Conservation (phyloP, 2,329 filamentous ascomycete species). For the Alternaria ventricosa region DNA sequence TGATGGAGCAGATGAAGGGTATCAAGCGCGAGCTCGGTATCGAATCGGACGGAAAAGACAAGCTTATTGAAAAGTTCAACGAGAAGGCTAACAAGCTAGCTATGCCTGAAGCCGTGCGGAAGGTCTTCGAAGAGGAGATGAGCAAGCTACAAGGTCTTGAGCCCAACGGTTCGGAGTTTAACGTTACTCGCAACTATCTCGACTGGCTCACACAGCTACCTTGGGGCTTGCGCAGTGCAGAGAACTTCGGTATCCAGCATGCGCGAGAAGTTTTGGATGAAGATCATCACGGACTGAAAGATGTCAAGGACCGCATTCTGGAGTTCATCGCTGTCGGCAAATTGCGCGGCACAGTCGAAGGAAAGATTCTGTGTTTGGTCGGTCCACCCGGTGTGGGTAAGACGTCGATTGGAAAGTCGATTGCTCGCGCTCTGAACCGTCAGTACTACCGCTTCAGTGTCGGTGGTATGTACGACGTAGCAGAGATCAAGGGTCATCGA, state of each 20-base stretch:
- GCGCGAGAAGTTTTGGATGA: slow-evolving; percentile 91
- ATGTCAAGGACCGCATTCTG: slow-evolving; percentile 97
- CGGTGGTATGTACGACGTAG: slow-evolving; percentile 93
- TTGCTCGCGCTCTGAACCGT: slow-evolving; percentile 89
- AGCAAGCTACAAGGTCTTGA: slow-evolving; percentile 97
- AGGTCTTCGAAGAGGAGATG: slow-evolving; percentile 97
- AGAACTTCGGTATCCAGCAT: slow-evolving; percentile 95
- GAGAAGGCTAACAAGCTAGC: slow-evolving; percentile 92
- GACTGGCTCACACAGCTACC: slow-evolving; percentile 99
- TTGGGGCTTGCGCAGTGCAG: slow-evolving; percentile 92
- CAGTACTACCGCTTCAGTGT: slow-evolving; percentile 99
- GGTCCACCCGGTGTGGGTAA: slow-evolving; percentile 97
- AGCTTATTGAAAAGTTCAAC: slow-evolving; percentile 95
- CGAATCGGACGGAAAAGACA: slow-evolving; percentile 97
- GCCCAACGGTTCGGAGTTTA: slow-evolving; percentile 95
- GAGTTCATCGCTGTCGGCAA: slow-evolving; percentile 99
- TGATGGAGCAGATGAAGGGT: slow-evolving; percentile 99
- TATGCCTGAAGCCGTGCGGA: slow-evolving; percentile 96
- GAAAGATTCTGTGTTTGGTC: slow-evolving; percentile 97
- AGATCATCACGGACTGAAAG: slow-evolving; percentile 95
- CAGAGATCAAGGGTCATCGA: slow-evolving; percentile 97
- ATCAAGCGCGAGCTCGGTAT: slow-evolving; percentile 95
- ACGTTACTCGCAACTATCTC: slow-evolving; percentile 96
- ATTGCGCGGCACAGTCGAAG: slow-evolving; percentile 93
- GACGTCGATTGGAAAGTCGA: slow-evolving; percentile 98